These are phyloP conservation scores for Lecanicillium sp. DNA, from an alignment of 2,329 filamentous ascomycete genomes.

Conservation along the genomic window DNA sequence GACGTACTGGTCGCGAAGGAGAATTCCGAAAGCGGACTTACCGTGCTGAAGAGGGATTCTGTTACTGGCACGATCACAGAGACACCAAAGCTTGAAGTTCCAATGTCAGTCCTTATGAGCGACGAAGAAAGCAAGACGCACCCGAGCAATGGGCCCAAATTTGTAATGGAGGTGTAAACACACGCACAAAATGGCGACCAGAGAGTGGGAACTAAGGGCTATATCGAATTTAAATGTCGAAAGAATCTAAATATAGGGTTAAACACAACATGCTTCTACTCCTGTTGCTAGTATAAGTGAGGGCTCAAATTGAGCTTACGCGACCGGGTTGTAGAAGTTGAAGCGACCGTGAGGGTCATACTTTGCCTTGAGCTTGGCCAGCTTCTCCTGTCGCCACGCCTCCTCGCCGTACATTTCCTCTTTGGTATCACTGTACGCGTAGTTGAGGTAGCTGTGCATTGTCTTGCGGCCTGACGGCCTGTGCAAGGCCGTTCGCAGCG, in stretches of 20 bases:
- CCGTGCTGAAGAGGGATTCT: not conserved
- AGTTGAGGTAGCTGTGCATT: conserved; percentile 41
- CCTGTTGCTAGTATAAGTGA: too few species aligned
- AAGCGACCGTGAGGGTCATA: conserved; percentile 34
- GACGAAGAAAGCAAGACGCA: not conserved
- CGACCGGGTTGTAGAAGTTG: conserved; percentile 5
- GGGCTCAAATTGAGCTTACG: not conserved
- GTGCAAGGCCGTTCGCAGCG: conserved; percentile 31
- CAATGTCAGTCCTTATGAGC: conserved; percentile 10
- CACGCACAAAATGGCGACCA: too few species aligned
- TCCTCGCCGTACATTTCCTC: conserved; percentile 39
- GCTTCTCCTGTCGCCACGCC: conserved; percentile 36
- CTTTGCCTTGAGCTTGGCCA: conserved; percentile 37
- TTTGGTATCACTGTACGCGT: conserved; percentile 37
- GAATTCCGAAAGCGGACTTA: not conserved
- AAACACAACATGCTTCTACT: too few species aligned
- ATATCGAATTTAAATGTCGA: too few species aligned
- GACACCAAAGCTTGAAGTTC: not conserved
- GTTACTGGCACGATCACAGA: not conserved
- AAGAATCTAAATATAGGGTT: too few species aligned
- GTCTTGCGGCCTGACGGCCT: conserved; percentile 26
- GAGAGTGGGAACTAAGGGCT: too few species aligned
- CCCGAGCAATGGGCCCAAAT: conserved; percentile 10
- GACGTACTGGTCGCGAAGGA: conserved; percentile 9
- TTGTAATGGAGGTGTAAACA: not conserved